phyloP scores from a whole-genome alignment of 225 moss, liverwort and hornwort species.

The Bryum argenteum region DNA sequence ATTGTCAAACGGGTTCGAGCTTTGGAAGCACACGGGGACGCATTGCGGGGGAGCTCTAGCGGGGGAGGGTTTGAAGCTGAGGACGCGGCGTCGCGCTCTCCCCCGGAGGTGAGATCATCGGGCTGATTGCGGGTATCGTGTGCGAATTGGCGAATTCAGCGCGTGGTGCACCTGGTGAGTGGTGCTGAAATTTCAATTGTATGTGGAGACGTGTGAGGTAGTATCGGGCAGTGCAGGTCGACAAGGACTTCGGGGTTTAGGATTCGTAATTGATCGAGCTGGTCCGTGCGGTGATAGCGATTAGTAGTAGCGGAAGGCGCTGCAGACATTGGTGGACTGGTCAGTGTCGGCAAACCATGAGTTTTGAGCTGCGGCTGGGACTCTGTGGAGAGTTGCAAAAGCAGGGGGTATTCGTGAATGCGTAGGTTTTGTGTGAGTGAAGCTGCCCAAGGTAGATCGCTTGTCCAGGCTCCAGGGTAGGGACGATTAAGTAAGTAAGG shows the following conservation, averaged over 20 bases:
- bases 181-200: not conserved
- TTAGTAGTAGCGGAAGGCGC: not conserved
- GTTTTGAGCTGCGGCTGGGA: slow-evolving; percentile 19
- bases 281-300: not conserved
- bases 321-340: not conserved
- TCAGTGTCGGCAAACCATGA: not conserved
- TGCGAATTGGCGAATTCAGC: slow-evolving; percentile 23
- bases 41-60: slow-evolving; percentile 12
- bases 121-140: slow-evolving; percentile 15
- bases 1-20: slow-evolving; percentile 10
- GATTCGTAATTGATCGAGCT: slow-evolving; percentile 10
- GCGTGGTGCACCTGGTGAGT: slow-evolving; percentile 25
- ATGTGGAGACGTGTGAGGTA: slow-evolving; percentile 1
- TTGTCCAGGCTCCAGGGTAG: not conserved
- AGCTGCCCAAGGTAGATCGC: not conserved
- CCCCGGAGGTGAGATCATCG: slow-evolving; percentile 11
- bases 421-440: not conserved
- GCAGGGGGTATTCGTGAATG: not conserved
- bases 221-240: not conserved
- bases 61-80: slow-evolving; percentile 31
- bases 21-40: not conserved
- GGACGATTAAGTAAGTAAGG: not conserved
- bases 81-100: slow-evolving; percentile 26
- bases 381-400: slow-evolving; percentile 1
- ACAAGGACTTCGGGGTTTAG: slow-evolving; percentile 30